Evolutionary conservation across 2,329 filamentous ascomycete species (phyloP).

Genomic region (Madurella fahalii): DNA sequence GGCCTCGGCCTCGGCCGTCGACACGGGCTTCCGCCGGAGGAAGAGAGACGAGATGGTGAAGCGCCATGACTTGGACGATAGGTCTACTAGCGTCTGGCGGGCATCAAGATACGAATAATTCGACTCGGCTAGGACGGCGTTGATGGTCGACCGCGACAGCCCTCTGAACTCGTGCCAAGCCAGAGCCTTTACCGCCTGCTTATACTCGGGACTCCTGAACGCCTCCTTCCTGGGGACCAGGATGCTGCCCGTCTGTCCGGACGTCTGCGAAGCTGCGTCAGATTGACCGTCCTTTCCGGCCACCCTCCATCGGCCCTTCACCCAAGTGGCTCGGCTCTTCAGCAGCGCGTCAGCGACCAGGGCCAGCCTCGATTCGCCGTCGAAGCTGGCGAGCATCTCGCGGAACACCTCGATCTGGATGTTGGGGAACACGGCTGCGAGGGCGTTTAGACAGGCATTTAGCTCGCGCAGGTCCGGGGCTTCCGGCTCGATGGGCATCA

Average conservation of each 20-base stretch:
- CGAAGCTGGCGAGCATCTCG: slow-evolving; percentile 72
- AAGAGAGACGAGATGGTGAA: slow-evolving; percentile 70
- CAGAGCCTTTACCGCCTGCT: slow-evolving; percentile 62
- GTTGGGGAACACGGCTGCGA: slow-evolving; percentile 72
- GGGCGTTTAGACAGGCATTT: slow-evolving; percentile 63
- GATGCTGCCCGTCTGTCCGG: background rate
- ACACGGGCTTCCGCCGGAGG: slow-evolving; percentile 56
- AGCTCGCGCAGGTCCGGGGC: slow-evolving; percentile 63
- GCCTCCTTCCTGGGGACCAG: slow-evolving; percentile 56
- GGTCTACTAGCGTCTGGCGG: slow-evolving; percentile 61
- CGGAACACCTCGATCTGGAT: slow-evolving; percentile 79
- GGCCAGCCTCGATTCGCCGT: slow-evolving; percentile 70
- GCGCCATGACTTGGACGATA: slow-evolving; percentile 73
- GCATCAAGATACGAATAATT: slow-evolving; percentile 76
- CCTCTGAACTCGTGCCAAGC: slow-evolving; percentile 73
- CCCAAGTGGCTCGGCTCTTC: slow-evolving; percentile 66
- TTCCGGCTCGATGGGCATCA: slow-evolving; percentile 46
- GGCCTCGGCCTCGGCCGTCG: slow-evolving; percentile 51
- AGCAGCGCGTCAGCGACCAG: slow-evolving; percentile 74
- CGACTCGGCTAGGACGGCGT: slow-evolving; percentile 73
- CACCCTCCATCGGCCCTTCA: slow-evolving; percentile 62
- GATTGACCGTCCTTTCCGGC: slow-evolving; percentile 31
- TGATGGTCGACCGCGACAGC: slow-evolving; percentile 67
- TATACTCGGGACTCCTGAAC: slow-evolving; percentile 66
- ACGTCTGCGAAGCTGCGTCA: slow-evolving; percentile 28